Base-by-base conservation (phyloP, 2,329 filamentous ascomycete species). In the Sarocladium oryzae region DNA sequence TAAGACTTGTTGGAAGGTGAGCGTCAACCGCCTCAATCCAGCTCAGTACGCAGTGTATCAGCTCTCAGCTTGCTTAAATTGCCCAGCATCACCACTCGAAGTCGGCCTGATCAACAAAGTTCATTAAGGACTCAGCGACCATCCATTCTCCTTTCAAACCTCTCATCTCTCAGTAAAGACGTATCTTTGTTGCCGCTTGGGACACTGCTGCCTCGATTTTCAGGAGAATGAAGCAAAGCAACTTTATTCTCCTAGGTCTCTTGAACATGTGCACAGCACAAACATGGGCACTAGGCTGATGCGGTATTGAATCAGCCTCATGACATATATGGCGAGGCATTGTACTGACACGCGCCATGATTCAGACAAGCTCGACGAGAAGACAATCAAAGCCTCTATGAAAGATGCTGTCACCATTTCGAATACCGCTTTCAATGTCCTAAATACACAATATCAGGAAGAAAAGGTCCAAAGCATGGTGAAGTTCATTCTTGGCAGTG, bases 401-500 rank as follows among this genome's bases (percentile, higher is more conserved):
- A 43, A 43, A 23, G 38, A 43, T 26, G 23, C 20, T n/a, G 7
- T 43, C 38, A 24, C 20, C 4, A 43, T 43, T 20, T 11, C 18
- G 7, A n/a, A 26, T 5, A 26, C 18, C 24, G 38, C 38, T 43
- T 7, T 43, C 23, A 8, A 7, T 23, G 38, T 43, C 24, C 9
- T 43, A 5, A 24, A 43, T 16, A 21, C 6, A 11, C 4, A 20
- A 9, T 43, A 21, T 20, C 8, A 43, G 8, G 16, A 43, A 7
- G 38, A 43, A 24, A 43, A 43, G 16, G 38, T 43, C 6, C 38
- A 43, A n/a, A 43, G 20, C 7, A 43, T 43, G 38, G 38, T 24
- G 11, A 43, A 43, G 38, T 43, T 8, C 7, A 43, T 43, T 23
- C 38, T 43, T 20, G 38, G 38, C 8, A 20, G 24, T 43, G 20